A percentile compares a stretch with the other conserved stretches of the same genome.
Conservation (phyloP, 495 filamentous ascomycete genomes). For the Penicillium atrosanguineum region DNA sequence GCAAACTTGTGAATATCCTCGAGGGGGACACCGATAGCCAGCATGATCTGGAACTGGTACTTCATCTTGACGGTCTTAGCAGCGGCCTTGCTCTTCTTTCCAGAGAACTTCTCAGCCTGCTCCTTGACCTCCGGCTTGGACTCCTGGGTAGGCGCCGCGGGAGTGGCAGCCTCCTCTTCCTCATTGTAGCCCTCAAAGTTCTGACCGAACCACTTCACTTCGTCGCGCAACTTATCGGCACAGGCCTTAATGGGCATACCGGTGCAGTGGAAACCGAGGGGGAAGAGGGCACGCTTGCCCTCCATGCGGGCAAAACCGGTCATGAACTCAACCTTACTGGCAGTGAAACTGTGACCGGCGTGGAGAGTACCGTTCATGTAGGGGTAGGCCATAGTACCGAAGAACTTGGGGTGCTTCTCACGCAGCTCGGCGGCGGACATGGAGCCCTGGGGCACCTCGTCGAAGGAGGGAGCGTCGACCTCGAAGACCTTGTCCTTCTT, state of each 20-base stretch:
- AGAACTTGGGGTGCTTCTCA: conserved; percentile 83
- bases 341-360: conserved; percentile 86
- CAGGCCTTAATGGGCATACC: conserved; percentile 98
- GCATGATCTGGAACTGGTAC: conserved; percentile 89
- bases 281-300: conserved; percentile 82
- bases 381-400: conserved; percentile 90
- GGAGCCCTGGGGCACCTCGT: conserved; percentile 69
- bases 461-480: conserved; percentile 72
- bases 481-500: conserved; percentile 76
- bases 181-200: conserved; percentile 76
- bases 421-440: conserved; percentile 71
- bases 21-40: conserved; percentile 75
- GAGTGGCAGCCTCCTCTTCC: conserved; percentile 49
- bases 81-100: conserved; percentile 92
- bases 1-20: conserved; percentile 91
- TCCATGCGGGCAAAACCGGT: conserved; percentile 83
- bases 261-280: conserved; percentile 92
- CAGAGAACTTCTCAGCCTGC: conserved; percentile 86
- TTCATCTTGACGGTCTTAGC: conserved; percentile 88
- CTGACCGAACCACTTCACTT: conserved; percentile 84
- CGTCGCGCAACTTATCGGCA: conserved; percentile 88
- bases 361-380: conserved; percentile 97
- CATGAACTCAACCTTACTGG: conserved; percentile 87
- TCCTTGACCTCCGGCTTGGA: conserved; percentile 62
- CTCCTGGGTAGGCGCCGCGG: conserved; percentile 43